Percentiles rank a stretch among this genome's conserved stretches.
phyloP scores from a whole-genome alignment of 2,329 filamentous ascomycete genomes.

The Colletotrichum sp. region DNA sequence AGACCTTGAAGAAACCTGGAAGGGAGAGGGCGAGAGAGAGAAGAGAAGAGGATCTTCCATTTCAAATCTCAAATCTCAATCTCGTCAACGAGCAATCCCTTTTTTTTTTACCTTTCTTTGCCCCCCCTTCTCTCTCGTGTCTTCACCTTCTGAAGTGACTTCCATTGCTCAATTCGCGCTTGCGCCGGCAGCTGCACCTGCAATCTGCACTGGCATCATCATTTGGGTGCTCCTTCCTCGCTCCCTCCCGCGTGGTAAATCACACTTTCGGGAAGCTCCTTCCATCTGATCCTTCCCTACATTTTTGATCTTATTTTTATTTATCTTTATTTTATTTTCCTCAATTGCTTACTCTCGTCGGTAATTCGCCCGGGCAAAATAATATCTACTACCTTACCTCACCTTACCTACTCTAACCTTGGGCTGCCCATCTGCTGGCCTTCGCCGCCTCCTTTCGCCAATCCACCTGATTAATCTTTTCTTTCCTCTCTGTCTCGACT shows the following conservation, averaged over 20 bases:
- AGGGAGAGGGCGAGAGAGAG: not conserved
- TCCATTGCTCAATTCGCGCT: not conserved
- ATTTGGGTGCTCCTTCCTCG: not conserved
- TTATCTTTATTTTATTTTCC: not conserved
- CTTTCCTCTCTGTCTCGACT: not conserved
- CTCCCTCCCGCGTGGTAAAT: not conserved
- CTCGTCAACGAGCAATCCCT: not conserved
- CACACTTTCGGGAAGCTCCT: not conserved
- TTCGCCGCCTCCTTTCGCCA: not conserved
- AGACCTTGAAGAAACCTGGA: not conserved
- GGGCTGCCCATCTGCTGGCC: not conserved
- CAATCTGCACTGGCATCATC: not conserved
- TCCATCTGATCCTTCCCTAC: not conserved
- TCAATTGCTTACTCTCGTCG: not conserved
- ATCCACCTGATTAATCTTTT: not conserved
- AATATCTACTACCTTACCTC: not conserved
- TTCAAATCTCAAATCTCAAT: not conserved
- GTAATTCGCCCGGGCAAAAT: not conserved
- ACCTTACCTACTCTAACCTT: not conserved
- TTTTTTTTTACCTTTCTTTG: not conserved
- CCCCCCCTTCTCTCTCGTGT: not conserved
- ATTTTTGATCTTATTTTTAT: not conserved
- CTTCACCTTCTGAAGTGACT: not conserved
- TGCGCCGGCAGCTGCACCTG: not conserved
- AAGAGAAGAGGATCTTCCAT: conserved; percentile 3